Evolutionary conservation across 495 filamentous ascomycete species (phyloP), one percentile per base, ranked within the genome.

Genomic region (Neurospora sp.): DNA sequence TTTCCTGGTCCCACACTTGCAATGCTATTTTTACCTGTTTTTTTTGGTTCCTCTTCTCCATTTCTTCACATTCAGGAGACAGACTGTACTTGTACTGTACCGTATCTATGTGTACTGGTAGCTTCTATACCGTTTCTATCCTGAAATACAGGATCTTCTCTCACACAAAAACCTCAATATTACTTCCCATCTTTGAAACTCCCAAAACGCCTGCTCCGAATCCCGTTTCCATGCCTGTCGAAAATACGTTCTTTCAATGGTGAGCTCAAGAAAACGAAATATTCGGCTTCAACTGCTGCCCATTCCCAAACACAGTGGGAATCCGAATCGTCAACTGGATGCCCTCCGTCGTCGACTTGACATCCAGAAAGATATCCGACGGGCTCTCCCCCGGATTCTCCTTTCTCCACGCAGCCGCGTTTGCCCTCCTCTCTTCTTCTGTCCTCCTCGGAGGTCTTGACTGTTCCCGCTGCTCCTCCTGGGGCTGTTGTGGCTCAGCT

Each of bases 261-360:
- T 75, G 3, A 14, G 41, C 20, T 54, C 46, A 82, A 39, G 79
- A 81, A 77, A 82, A 81, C 11, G 76, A 75, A 23, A 82, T 78
- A 44, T 81, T 81, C 9, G 80, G 80, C 66, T 75, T 76, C 27
- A 78, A 46, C 75, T 78, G 76, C 73, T 78, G 76, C 41, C 78
- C 77, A 35, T 62, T 62, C 9, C 79, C 78, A 74, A 87, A 87
- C 23, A 84, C 84, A 10, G 85, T 87, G 39, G 85, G 85, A 54
- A 87, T 86, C 48, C 84, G 80, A 71, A 87, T 85, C 4, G 82
- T 86, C 14, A 87, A 71, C 77, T 87, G 85, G 66, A 87, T 85
- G 7, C 84, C 84, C 48, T 87, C 85, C 16, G 76, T 84, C 31
- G 85, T 87, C 5, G 84, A 86, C 74, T 87, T 87, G 62, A 87